These are phyloP conservation scores for Penicillium maclennaniae DNA, from an alignment of 495 filamentous ascomycete genomes.

Conservation along the genomic window DNA sequence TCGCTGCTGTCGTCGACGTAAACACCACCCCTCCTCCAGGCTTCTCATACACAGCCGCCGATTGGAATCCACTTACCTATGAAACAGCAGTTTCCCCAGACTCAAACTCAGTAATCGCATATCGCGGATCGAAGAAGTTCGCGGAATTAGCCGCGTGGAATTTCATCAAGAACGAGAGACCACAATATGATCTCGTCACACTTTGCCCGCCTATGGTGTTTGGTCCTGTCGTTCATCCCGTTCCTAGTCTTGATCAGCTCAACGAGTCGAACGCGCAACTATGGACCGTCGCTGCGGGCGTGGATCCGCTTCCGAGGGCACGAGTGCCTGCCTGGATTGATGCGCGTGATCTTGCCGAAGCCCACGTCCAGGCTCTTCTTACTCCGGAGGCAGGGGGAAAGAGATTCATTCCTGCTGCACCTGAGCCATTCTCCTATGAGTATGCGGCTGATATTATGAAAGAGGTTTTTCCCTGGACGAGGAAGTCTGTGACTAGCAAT, in stretches of 20 bases:
- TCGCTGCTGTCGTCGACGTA: constrained; percentile 60
- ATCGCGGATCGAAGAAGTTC: constrained; percentile 57
- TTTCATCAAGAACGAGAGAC: constrained; percentile 61
- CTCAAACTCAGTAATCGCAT: constrained; percentile 46
- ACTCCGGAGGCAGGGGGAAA: constrained; percentile 30
- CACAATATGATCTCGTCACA: constrained; percentile 64
- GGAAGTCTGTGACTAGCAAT: constrained; percentile 23
- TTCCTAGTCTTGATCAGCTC: constrained; percentile 21
- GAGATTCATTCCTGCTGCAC: constrained; percentile 30
- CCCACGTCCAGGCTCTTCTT: constrained; percentile 39
- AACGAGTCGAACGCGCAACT: constrained; percentile 39
- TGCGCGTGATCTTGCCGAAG: constrained; percentile 40
- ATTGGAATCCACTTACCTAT: constrained; percentile 73
- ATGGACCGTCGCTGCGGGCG: constrained; percentile 30
- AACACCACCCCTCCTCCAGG: constrained; percentile 33
- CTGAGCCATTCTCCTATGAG: constrained; percentile 40
- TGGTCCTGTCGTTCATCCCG: constrained; percentile 41
- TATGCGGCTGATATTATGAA: constrained; percentile 35
- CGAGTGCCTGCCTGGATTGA: constrained; percentile 42
- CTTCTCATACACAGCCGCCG: constrained; percentile 56
- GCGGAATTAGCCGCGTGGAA: constrained; percentile 53
- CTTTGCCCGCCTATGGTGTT: constrained; percentile 53
- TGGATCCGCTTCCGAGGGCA: constrained; percentile 25
- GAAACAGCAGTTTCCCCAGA: constrained; percentile 46
- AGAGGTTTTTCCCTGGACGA: constrained; percentile 26